These are phyloP conservation scores for Parathielavia hyrcaniae DNA, from an alignment of 495 filamentous ascomycete species.

Conservation along the genomic window DNA sequence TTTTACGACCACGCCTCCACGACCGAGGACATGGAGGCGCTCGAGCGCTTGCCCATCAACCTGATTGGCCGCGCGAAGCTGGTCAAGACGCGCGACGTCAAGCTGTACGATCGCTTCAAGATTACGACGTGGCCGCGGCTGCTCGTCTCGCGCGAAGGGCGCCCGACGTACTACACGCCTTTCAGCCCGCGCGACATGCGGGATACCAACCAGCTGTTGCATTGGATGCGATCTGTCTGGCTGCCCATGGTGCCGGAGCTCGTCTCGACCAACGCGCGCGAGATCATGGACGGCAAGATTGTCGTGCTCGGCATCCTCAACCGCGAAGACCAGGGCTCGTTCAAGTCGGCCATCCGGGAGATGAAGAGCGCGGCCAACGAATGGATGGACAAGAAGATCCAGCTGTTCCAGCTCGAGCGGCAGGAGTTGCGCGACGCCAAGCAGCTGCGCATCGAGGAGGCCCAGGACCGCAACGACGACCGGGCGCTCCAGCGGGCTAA, in stretches of 20 bases:
- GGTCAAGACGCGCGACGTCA: slow-evolving; percentile 75
- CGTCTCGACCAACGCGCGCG: slow-evolving; percentile 78
- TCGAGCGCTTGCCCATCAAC: slow-evolving; percentile 77
- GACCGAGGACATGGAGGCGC: slow-evolving; percentile 78
- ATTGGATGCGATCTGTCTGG: slow-evolving; percentile 96
- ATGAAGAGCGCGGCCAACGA: slow-evolving; percentile 92
- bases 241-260: slow-evolving; percentile 95
- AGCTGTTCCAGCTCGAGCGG: slow-evolving; percentile 81
- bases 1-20: slow-evolving; percentile 95
- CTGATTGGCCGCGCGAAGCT: slow-evolving; percentile 87
- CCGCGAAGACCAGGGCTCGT: slow-evolving; percentile 72
- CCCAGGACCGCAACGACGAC: slow-evolving; percentile 88
- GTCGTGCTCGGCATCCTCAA: slow-evolving; percentile 88
- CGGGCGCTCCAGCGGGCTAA: slow-evolving; percentile 82
- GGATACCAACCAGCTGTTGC: slow-evolving; percentile 69
- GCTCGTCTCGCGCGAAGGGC: slow-evolving; percentile 80
- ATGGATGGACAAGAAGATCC: slow-evolving; percentile 94
- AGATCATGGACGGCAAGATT: slow-evolving; percentile 89
- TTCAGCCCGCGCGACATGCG: slow-evolving; percentile 85
- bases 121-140: slow-evolving; percentile 92
- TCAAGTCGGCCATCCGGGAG: slow-evolving; percentile 70
- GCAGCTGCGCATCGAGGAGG: slow-evolving; percentile 91
- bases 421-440: slow-evolving; percentile 91
- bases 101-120: slow-evolving; percentile 74
- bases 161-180: slow-evolving; percentile 78